phyloP scores from a whole-genome alignment of 352 stramenopile genomes.

The Paralagenidium karlingii region DNA sequence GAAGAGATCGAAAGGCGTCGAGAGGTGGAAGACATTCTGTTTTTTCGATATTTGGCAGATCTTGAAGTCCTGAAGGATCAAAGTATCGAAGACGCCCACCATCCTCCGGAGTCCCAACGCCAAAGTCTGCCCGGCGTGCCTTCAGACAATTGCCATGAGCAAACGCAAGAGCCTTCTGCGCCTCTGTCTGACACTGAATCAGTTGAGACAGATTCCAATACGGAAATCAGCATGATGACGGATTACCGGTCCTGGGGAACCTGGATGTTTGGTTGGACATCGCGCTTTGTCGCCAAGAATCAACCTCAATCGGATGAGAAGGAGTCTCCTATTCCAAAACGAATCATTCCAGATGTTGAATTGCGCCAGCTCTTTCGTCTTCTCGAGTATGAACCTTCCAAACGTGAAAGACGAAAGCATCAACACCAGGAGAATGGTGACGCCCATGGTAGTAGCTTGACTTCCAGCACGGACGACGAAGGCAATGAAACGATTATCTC shows the following conservation, averaged over 20 bases:
- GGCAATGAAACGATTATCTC: constrained; percentile 32
- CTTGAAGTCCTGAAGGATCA: constrained; percentile 22
- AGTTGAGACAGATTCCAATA: constrained; percentile 67
- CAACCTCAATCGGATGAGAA: constrained; percentile 11
- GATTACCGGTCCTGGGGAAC: constrained; percentile 69
- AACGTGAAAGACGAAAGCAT: constrained; percentile 34
- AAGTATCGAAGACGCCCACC: not conserved
- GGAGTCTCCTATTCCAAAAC: constrained; percentile 8
- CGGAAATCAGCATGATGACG: no score
- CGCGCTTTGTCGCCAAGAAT: constrained; percentile 29
- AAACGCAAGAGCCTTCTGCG: not conserved
- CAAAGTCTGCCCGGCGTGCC: no score
- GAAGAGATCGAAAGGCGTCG: constrained; percentile 66
- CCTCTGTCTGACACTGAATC: constrained; percentile 63
- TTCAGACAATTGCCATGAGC: not conserved
- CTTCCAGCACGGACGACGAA: not conserved
- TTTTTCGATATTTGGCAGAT: constrained; percentile 77
- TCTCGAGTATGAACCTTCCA: constrained; percentile 66
- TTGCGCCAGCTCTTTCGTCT: constrained; percentile 81
- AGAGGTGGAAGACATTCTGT: constrained; percentile 68
- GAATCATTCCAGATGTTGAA: constrained; percentile 66
- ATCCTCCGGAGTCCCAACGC: no score
- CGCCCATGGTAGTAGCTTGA: not conserved
- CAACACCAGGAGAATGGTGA: no score
- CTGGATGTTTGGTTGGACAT: constrained; percentile 83